Percentiles rank a stretch among this genome's conserved stretches.
These are phyloP conservation scores for Botrytis squamosa DNA, from an alignment of 2,329 filamentous ascomycete species.

Conservation along the genomic window DNA sequence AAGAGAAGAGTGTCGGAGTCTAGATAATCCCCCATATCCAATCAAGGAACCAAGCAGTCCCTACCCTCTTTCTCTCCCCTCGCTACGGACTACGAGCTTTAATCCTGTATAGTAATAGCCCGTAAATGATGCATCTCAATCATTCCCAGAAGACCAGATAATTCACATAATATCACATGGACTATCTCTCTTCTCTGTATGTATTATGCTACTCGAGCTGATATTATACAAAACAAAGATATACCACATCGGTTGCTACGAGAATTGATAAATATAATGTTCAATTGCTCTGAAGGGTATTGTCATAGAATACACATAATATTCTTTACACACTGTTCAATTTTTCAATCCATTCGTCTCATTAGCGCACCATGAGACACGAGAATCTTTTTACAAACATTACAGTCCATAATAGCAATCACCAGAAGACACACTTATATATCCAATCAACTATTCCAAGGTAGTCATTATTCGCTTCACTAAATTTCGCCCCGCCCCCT, in stretches of 20 bases:
- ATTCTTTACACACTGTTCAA: too few relatives aligned
- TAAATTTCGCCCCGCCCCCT: not conserved
- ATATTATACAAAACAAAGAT: not conserved
- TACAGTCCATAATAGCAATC: not conserved
- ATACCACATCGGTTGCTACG: rapidly evolving
- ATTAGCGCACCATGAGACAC: not conserved
- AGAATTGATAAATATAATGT: not conserved
- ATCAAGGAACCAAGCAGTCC: not conserved
- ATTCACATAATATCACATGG: not conserved
- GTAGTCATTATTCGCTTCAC: not conserved
- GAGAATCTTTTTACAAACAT: not conserved
- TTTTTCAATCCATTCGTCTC: too few relatives aligned
- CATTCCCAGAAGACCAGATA: not conserved
- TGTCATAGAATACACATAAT: not conserved
- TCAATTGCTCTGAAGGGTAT: not conserved
- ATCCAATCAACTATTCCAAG: not conserved
- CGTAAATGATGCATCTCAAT: not conserved
- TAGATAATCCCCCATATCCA: not conserved
- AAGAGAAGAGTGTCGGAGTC: not conserved
- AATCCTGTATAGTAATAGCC: not conserved
- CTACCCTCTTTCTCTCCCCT: not conserved
- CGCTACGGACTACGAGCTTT: not conserved
- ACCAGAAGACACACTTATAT: not conserved
- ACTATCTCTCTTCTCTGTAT: not conserved
- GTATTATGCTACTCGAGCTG: not conserved